A percentile compares a stretch with the other conserved stretches of the same genome.
Conservation (phyloP, 176 grass and related monocot species). For the Saccharum officinarum region DNA sequence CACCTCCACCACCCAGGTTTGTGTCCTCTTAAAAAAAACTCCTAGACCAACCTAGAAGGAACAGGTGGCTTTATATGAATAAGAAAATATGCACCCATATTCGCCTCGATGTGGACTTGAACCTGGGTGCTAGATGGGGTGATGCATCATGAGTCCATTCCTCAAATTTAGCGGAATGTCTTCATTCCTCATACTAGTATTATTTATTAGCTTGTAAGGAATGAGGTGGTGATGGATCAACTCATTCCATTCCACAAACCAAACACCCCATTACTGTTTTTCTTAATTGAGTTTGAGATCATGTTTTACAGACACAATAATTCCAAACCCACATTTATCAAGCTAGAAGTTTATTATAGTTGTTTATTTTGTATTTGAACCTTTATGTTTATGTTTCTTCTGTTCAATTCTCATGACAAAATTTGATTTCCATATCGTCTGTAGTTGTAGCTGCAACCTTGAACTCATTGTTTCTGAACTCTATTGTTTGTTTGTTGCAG, state of each 20-base stretch:
- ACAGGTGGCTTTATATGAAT: not conserved
- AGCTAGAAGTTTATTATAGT: slow-evolving; percentile 2
- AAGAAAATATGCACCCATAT: not conserved
- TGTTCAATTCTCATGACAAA: not conserved
- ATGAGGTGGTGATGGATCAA: not conserved
- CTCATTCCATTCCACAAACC: not conserved
- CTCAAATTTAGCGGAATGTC: not conserved
- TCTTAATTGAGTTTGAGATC: slow-evolving; percentile 1
- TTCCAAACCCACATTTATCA: not conserved
- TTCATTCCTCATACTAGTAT: not conserved
- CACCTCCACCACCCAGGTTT: not conserved
- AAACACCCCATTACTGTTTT: slow-evolving; percentile 11
- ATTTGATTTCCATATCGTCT: slow-evolving; percentile 10
- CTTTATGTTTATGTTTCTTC: slow-evolving; percentile 7
- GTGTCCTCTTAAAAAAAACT: not conserved
- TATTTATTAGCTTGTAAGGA: not conserved
- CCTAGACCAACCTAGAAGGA: not conserved
- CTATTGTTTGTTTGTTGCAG: slow-evolving; percentile 46
- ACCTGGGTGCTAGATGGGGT: not conserved
- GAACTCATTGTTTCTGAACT: slow-evolving; percentile 33
- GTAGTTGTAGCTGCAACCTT: slow-evolving; percentile 15
- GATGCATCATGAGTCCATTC: not conserved
- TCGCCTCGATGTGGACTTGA: not conserved
- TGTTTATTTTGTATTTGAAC: not conserved
- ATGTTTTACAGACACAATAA: not conserved